Evolutionary conservation across 2,329 filamentous ascomycete species (phyloP), one percentile per base, ranked within the genome.

Genomic region (Bipolaris bicolor): DNA sequence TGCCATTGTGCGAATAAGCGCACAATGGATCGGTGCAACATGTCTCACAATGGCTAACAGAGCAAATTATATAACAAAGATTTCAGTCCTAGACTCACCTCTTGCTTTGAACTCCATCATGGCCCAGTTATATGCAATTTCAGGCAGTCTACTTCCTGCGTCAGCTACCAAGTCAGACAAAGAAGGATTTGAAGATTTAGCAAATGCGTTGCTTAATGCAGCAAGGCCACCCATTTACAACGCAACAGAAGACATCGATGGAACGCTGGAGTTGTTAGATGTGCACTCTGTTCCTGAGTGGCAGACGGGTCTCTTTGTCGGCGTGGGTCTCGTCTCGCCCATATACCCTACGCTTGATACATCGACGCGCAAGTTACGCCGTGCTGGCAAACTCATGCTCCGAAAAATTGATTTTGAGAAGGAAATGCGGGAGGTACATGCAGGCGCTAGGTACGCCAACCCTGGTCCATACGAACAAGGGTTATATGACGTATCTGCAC

Each of bases 151-250:
- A 22, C 7, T n/a, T 7, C 11, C 10, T 5, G 15, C 18, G 18
- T n/a, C n/a, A 40, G 13, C 39, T n/a, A 13, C 18, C 15, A 20
- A 54, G 9, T 41, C 46, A 10, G 51, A 53, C 2, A 33, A 62
- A 7, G 58, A 60, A 24, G 57, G 58, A 2, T 58, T 60, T 31
- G 55, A 55, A n/a, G 53, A 58, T 18, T 57, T 60, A 37, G 48
- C 56, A 31, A 36, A 31, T 7, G 46, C 46, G 40, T 51, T 49
- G 5, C 29, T 34, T 37, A 55, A 50, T 18, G 43, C 37, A 13
- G 47, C 50, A 31, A 43, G 49, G 18, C 52, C 46, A 10, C 59
- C 58, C 4, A 10, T 62, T 9, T 57, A 40, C 26, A 13, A 54
- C 22, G 16, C 49, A 36, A 22, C 57, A 7, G 29, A 54, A 3